Conservation (phyloP, 2,329 filamentous ascomycete genomes). For the Trichoderma lentiforme region DNA sequence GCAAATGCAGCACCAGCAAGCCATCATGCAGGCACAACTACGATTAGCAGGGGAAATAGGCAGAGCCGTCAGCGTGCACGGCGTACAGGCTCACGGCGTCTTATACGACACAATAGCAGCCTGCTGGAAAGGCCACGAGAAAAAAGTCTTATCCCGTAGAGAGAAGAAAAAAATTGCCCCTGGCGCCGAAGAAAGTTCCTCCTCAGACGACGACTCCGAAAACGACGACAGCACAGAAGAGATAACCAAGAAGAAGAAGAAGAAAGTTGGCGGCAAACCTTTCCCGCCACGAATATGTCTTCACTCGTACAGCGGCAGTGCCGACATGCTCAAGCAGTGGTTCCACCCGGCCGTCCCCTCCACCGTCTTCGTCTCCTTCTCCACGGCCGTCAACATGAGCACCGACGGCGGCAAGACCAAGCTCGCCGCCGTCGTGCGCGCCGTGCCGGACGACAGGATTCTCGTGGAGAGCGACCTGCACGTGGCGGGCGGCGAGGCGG, state of each 20-base stretch:
- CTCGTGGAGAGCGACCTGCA: constrained; percentile 91
- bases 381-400: constrained; percentile 73
- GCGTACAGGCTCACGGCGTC: constrained; percentile 72
- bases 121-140: constrained; percentile 70
- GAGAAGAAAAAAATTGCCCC: constrained; percentile 51
- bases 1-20: constrained; percentile 64
- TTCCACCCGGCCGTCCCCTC: constrained; percentile 68
- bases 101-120: constrained; percentile 62
- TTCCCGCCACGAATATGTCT: constrained; percentile 89
- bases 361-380: constrained; percentile 85
- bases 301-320: constrained; percentile 84
- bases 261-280: constrained; percentile 43
- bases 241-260: not conserved
- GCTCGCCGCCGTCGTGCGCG: constrained; percentile 64
- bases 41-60: constrained; percentile 64
- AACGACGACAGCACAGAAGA: constrained; percentile 28
- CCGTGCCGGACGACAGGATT: constrained; percentile 72
- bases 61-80: constrained; percentile 66
- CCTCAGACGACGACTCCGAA: constrained; percentile 23
- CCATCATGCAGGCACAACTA: constrained; percentile 65
- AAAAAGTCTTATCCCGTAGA: constrained; percentile 55
- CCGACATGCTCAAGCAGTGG: constrained; percentile 75
- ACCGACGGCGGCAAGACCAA: constrained; percentile 43
- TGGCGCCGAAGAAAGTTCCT: constrained; percentile 43
- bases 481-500: constrained; percentile 76